Evolutionary conservation across 2,329 filamentous ascomycete genomes (phyloP), one percentile per base, ranked within the genome.

Genomic region (Botrytis tulipae): DNA sequence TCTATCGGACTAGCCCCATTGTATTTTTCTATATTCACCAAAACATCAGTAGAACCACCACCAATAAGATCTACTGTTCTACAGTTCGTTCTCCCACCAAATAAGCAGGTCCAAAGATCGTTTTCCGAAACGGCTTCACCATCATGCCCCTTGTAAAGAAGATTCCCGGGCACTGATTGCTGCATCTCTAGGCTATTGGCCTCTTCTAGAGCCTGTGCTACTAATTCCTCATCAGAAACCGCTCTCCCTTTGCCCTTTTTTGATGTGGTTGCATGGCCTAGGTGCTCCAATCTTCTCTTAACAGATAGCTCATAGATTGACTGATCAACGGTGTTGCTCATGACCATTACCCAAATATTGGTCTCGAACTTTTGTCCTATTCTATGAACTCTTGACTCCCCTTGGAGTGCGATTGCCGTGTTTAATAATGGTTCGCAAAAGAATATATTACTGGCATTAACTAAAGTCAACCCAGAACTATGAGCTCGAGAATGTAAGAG

Each of bases 341-440:
- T 89, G 3, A 98, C 87, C 81, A 98, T 98, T 82, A 98, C 92
- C 92, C 95, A 98, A 1, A 98, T 94, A 0, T 93, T 97, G 0
- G 96, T 99, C 76, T 93, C 88, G 70, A 93, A 90, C 76, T 91
- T 87, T 82, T 98, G 96, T 0, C 96, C 96, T 76, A 99, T 99
- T 51, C 96, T 90, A 81, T 99, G 94, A 1, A 99, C 95, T 73
- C 96, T 92, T 0, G 95, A 95, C 79, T 98, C 97, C 22, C 95
- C 95, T 82, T 99, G 96, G 16, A 98, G 86, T 82, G 98, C 96
- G 25, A 99, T 89, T 0, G 95, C 94, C 0, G 95, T 95, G 80
- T 98, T 97, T 78, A 98, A 90, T 5, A 98, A 85, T 3, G 96
- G 96, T 80, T 99, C 96, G 81, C 94, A 97, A 7, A 99, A 87